Evolutionary conservation across 164 flowering plant species (phyloP).

Genomic region (Tinospora cordifolia): DNA sequence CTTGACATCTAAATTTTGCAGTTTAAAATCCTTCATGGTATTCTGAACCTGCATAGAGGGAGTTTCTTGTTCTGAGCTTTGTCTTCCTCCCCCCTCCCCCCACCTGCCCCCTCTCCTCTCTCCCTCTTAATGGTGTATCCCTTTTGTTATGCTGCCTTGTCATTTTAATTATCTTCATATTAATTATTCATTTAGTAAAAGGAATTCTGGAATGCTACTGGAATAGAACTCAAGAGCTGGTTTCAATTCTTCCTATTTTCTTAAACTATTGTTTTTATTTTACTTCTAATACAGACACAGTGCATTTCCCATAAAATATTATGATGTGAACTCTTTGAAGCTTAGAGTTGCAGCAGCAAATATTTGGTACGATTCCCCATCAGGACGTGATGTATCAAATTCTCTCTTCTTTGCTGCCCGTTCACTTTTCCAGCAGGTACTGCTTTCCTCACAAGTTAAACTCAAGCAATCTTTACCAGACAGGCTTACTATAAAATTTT

Average conservation of each 20-base stretch:
- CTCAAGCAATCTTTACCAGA: neutral
- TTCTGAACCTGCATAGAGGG: neutral
- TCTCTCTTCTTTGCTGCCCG: conserved; percentile 48
- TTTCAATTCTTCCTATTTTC: neutral
- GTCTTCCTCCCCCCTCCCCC: too few relatives aligned
- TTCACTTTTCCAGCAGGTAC: conserved; percentile 64
- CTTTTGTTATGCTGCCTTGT: neutral
- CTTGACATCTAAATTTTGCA: too few relatives aligned
- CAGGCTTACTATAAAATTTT: neutral
- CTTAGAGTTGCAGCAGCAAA: conserved; percentile 46
- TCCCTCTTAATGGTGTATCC: too few relatives aligned
- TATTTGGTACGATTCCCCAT: conserved; percentile 46
- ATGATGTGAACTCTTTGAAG: conserved; percentile 37
- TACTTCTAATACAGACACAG: conserved; percentile 32
- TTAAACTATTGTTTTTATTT: neutral
- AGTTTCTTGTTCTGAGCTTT: too few relatives aligned
- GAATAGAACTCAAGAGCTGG: neutral
- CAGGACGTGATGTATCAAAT: conserved; percentile 15
- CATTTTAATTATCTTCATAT: neutral
- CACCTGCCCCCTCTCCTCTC: too few relatives aligned
- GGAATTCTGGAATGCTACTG: neutral
- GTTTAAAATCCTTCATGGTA: neutral
- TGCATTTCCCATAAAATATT: conserved; percentile 45
- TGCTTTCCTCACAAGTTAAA: neutral
- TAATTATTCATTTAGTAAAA: neutral